phyloP scores from a whole-genome alignment of 192 early-diverging fungal genomes.

The Gamsiella multidivaricata region DNA sequence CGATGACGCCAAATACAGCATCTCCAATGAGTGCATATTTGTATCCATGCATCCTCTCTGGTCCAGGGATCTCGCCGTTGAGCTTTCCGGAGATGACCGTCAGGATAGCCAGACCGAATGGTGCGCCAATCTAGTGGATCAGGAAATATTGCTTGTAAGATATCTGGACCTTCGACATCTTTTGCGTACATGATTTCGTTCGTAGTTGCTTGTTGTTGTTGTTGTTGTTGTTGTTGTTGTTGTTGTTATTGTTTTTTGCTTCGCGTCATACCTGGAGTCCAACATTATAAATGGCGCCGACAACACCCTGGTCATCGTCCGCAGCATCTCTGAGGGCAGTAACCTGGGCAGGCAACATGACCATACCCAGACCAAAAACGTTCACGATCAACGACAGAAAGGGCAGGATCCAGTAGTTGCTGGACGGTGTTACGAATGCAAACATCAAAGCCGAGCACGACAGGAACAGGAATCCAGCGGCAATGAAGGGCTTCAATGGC shows the following conservation, averaged over 20 bases:
- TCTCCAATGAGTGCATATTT: slow-evolving; percentile 37
- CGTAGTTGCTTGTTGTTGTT: too few relatives aligned
- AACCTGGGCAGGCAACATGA: slow-evolving; percentile 50
- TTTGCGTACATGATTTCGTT: too few relatives aligned
- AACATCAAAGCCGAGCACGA: slow-evolving; percentile 24
- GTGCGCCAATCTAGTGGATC: slow-evolving; percentile 37
- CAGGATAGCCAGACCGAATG: slow-evolving; percentile 53
- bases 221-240: too few relatives aligned
- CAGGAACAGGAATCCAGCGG: slow-evolving; percentile 25
- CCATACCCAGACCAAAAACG: slow-evolving; percentile 42
- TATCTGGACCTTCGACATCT: too few relatives aligned
- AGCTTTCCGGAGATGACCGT: slow-evolving; percentile 53
- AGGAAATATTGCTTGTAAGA: background rate
- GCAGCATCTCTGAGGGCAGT: slow-evolving; percentile 42
- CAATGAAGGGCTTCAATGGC: slow-evolving; percentile 38
- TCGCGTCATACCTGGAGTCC: slow-evolving; percentile 35
- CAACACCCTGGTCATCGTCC: slow-evolving; percentile 52
- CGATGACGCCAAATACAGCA: slow-evolving; percentile 15
- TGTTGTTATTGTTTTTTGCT: too few relatives aligned
- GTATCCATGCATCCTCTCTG: slow-evolving; percentile 38
- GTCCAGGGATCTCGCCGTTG: slow-evolving; percentile 27
- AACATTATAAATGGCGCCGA: slow-evolving; percentile 54
- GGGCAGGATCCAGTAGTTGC: slow-evolving; percentile 39
- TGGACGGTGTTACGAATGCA: slow-evolving; percentile 32
- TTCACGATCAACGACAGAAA: slow-evolving; percentile 34